These are phyloP conservation scores for Isabelozyma gotoi DNA, from an alignment of 805 yeast genomes.

Conservation along the genomic window DNA sequence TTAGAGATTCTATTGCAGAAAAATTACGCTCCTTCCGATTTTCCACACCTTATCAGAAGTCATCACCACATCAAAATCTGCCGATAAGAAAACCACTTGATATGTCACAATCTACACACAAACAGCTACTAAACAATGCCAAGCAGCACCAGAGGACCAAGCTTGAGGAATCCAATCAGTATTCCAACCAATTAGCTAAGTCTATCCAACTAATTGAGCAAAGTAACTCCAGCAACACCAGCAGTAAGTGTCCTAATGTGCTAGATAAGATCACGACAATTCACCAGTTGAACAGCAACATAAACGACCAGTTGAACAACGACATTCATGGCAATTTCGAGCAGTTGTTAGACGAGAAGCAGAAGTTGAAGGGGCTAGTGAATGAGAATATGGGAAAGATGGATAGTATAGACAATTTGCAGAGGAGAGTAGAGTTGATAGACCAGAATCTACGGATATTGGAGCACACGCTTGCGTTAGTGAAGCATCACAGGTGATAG, in stretches of 20 bases:
- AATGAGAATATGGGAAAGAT: slow-evolving; percentile 2
- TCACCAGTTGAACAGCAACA: slow-evolving; percentile 36
- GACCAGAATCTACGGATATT: slow-evolving; percentile 73
- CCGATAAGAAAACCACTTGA: slow-evolving; percentile 2
- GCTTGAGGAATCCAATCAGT: slow-evolving; percentile 23
- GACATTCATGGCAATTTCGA: slow-evolving; percentile 33
- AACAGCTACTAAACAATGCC: slow-evolving; percentile 28
- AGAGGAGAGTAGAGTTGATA: slow-evolving; percentile 56
- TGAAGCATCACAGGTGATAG: slow-evolving; percentile 11
- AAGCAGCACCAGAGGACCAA: slow-evolving; percentile 31
- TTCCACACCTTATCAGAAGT: too few relatives aligned
- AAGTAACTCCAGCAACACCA: slow-evolving; percentile 22
- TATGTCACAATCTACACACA: slow-evolving; percentile 16
- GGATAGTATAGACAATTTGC: slow-evolving; percentile 11
- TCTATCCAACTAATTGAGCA: slow-evolving; percentile 21
- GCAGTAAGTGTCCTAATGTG: slow-evolving; percentile 12
- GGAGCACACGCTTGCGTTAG: slow-evolving; percentile 49
- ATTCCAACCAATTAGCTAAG: slow-evolving; percentile 23
- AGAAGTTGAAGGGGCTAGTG: slow-evolving; percentile 22
- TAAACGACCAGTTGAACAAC: slow-evolving; percentile 33
- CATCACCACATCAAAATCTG: background rate
- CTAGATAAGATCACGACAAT: slow-evolving; percentile 41
- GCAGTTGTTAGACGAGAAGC: slow-evolving; percentile 20
- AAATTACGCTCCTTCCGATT: too few relatives aligned
- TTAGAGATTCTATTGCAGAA: too few relatives aligned